Conservation (phyloP, 2,329 filamentous ascomycete genomes). For the Trichoderma cornu-damae region DNA sequence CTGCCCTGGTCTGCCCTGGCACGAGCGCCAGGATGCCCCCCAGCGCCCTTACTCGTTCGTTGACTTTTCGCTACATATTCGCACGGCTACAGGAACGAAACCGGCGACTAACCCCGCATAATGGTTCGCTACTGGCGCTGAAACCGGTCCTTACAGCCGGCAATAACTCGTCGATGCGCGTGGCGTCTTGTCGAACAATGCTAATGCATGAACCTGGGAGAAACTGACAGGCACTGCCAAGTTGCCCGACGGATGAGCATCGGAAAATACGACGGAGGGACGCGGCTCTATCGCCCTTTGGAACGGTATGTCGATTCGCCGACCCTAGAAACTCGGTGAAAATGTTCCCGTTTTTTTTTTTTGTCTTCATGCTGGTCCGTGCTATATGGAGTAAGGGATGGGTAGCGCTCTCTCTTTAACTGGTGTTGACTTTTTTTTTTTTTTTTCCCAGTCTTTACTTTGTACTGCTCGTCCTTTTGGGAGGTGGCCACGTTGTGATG, state of each 20-base stretch:
- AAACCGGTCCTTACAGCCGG: constrained; percentile 15
- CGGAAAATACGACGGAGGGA: constrained; percentile 8
- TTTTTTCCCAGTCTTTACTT: not conserved
- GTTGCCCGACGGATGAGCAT: constrained; percentile 13
- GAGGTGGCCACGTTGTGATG: not conserved
- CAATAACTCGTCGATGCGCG: constrained; percentile 11
- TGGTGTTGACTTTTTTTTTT: not conserved
- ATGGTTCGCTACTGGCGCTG: constrained; percentile 10
- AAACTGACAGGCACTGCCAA: not conserved
- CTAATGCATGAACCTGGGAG: constrained; percentile 11
- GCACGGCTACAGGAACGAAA: no score
- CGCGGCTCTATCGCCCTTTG: not conserved
- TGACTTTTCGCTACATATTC: no score
- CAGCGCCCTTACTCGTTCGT: no score
- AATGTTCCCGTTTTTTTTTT: constrained; percentile 7
- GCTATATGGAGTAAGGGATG: not conserved
- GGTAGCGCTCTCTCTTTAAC: not conserved
- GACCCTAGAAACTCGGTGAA: not conserved
- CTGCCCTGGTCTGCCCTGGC: constrained; percentile 1
- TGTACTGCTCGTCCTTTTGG: not conserved
- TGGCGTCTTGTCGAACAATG: constrained; percentile 7
- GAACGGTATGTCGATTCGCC: constrained; percentile 13
- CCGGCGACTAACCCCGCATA: constrained; percentile 17
- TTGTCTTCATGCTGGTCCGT: not conserved
- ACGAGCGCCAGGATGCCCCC: constrained; percentile 3